A percentile compares a stretch with the other conserved stretches of the same genome.
phyloP scores from a whole-genome alignment of 2,329 filamentous ascomycete genomes.

The Gaeumannomyces sp. region DNA sequence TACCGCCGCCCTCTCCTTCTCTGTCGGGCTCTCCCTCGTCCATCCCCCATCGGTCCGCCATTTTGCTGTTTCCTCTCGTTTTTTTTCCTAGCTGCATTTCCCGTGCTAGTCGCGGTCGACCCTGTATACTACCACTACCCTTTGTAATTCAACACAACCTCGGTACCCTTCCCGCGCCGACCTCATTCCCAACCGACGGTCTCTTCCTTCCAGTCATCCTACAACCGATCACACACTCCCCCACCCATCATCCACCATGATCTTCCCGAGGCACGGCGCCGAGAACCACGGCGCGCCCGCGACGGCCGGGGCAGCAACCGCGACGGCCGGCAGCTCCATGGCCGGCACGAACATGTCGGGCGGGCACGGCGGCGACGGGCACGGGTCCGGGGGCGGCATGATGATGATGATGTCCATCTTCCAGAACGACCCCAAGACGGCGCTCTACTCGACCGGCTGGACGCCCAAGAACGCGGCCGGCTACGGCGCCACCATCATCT shows the following conservation, averaged over 20 bases:
- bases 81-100: background rate
- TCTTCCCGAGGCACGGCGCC: slow-evolving; percentile 12
- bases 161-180: background rate
- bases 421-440: slow-evolving; percentile 44
- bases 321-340: slow-evolving; percentile 10
- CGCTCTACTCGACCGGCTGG: slow-evolving; percentile 61
- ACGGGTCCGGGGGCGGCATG: slow-evolving; percentile 4
- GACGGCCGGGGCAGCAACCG: background rate
- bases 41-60: background rate
- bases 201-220: background rate
- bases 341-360: slow-evolving; percentile 19
- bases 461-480: slow-evolving; percentile 61
- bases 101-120: slow-evolving; percentile 4
- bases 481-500: slow-evolving; percentile 89
- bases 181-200: background rate
- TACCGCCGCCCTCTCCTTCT: background rate
- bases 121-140: background rate
- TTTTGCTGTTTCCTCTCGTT: background rate
- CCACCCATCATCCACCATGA: slow-evolving; percentile 1
- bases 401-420: slow-evolving; percentile 44
- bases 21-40: background rate
- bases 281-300: slow-evolving; percentile 6
- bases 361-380: background rate
- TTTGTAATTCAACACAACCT: background rate
- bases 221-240: background rate